Percentiles rank a stretch among this genome's conserved stretches.
phyloP scores from a whole-genome alignment of 2,329 filamentous ascomycete species.

The Aspergillus novoparasiticus region DNA sequence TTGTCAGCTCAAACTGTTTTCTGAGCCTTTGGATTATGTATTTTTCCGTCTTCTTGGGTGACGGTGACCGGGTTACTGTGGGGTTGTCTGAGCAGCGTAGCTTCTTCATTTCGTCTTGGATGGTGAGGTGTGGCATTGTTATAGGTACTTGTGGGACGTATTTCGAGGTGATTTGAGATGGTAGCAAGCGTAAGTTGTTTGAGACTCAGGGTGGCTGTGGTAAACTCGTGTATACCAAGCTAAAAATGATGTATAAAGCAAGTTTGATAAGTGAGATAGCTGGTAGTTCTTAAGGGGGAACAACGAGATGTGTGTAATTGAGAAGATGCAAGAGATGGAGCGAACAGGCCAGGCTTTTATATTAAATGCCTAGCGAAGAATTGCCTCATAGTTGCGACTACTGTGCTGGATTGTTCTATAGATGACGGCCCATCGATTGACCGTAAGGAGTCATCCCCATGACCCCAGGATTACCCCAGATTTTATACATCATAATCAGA shows the following conservation, averaged over 20 bases:
- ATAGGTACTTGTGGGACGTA: not conserved
- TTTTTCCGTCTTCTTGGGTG: not conserved
- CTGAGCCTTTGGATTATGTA: not conserved
- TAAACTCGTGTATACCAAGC: not conserved
- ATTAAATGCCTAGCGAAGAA: not conserved
- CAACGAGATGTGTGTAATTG: not conserved
- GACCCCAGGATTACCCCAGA: not conserved
- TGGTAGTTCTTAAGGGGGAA: not conserved
- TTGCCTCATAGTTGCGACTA: not conserved
- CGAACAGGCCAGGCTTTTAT: not conserved
- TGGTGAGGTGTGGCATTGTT: not conserved
- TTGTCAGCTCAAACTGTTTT: not conserved
- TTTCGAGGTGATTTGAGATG: not conserved
- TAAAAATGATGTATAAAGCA: not conserved
- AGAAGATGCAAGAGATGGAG: not conserved
- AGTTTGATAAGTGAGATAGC: not conserved
- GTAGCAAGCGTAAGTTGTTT: not conserved
- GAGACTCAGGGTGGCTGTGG: not conserved
- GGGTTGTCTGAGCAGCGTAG: not conserved
- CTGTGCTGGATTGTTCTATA: not conserved
- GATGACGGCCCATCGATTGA: not conserved
- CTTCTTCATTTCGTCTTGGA: not conserved
- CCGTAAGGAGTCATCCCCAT: not conserved
- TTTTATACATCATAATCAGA: not conserved
- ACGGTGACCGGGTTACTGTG: not conserved